phyloP scores from a whole-genome alignment of 129 eudicot species.

The Logfia minima region DNA sequence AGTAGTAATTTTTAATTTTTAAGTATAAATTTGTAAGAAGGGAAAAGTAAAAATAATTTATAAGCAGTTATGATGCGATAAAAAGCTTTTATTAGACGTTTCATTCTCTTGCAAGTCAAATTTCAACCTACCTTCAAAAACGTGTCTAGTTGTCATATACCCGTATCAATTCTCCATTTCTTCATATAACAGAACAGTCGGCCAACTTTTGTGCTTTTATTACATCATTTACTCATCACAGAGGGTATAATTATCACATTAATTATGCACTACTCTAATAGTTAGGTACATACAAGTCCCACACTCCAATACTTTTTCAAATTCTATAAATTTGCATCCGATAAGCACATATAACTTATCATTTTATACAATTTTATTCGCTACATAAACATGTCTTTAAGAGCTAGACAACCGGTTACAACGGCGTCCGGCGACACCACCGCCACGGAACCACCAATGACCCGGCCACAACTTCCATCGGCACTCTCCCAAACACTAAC shows the following conservation, averaged over 20 bases:
- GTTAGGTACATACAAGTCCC: slow-evolving; percentile 33
- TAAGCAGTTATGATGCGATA: not conserved
- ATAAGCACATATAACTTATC: not conserved
- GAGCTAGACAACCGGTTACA: slow-evolving; percentile 30
- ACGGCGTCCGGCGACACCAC: not conserved
- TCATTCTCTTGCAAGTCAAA: slow-evolving; percentile 6
- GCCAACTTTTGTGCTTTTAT: slow-evolving; percentile 10
- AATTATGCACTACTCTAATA: not conserved
- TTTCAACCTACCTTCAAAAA: not conserved
- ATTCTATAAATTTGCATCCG: slow-evolving; percentile 24
- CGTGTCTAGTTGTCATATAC: not conserved
- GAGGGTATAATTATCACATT: not conserved
- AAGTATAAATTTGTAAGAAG: too few species aligned
- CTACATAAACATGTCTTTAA: slow-evolving; percentile 29
- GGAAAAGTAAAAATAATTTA: too few species aligned
- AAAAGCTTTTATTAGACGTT: slow-evolving; percentile 30
- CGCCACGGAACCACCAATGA: slow-evolving; percentile 2
- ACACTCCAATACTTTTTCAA: slow-evolving; percentile 37
- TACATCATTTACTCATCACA: slow-evolving; percentile 4
- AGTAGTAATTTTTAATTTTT: too few species aligned
- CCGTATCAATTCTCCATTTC: not conserved
- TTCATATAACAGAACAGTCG: not conserved
- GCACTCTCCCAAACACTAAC: slow-evolving; percentile 49
- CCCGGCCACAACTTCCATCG: slow-evolving; percentile 18
- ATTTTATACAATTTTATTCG: not conserved